phyloP scores from a whole-genome alignment of 2,329 filamentous ascomycete species.

The Plenodomus tracheiphilus region DNA sequence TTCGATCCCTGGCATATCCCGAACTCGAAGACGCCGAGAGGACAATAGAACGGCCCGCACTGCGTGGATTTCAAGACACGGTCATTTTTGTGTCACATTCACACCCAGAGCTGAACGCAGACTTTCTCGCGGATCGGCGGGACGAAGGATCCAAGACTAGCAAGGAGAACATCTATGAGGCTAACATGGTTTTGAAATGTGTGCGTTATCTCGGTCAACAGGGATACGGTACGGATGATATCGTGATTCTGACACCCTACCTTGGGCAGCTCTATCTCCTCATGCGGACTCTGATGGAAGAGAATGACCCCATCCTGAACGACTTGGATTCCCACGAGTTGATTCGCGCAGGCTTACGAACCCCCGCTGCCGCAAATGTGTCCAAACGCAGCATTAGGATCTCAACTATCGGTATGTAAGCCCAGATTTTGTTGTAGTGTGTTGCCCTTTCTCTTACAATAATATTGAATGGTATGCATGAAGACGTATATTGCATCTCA shows the following conservation, averaged over 20 bases:
- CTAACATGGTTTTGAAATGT: constrained; percentile 64
- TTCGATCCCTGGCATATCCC: constrained; percentile 64
- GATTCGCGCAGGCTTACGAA: constrained; percentile 64
- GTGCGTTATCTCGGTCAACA: constrained; percentile 72
- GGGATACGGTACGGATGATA: constrained; percentile 65
- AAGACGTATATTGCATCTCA: background rate
- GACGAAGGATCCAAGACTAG: constrained; percentile 57
- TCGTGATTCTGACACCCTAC: constrained; percentile 74
- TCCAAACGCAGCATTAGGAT: constrained; percentile 60
- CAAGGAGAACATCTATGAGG: constrained; percentile 69
- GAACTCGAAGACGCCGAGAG: constrained; percentile 59
- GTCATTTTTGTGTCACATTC: constrained; percentile 71
- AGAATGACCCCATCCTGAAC: constrained; percentile 68
- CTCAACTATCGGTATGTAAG: constrained; percentile 67
- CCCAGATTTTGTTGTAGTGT: too few relatives aligned
- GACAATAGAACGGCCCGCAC: constrained; percentile 51
- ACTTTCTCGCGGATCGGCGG: constrained; percentile 51
- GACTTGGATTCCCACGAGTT: constrained; percentile 70
- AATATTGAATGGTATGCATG: background rate
- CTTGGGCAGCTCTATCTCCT: constrained; percentile 68
- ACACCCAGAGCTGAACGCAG: constrained; percentile 55
- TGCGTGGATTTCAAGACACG: constrained; percentile 62
- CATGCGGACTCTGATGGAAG: constrained; percentile 54
- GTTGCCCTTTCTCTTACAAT: too few relatives aligned
- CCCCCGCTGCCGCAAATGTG: constrained; percentile 55